Evolutionary conservation across 345 rosid genomes (phyloP), one percentile per base, ranked within the genome.

Genomic region (Isatis tinctoria): DNA sequence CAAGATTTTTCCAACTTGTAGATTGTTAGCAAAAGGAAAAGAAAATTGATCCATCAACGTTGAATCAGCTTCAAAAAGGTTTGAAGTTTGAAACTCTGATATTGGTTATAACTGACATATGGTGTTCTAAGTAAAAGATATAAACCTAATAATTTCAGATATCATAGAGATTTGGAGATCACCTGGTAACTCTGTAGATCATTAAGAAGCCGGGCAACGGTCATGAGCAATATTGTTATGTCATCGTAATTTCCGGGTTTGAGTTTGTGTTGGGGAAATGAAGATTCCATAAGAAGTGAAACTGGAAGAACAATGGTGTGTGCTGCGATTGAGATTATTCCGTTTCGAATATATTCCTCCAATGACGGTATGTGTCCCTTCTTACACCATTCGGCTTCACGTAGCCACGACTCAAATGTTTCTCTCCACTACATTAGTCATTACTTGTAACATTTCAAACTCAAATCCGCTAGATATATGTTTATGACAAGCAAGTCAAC

Each of bases 361-460:
- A 58, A 70, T 10, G 84, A 40, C 26, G 85, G 82, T 10, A 65
- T 48, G 20, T 27, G 27, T 39, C 79, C 80, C 17, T 62, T 82
- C 81, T 57, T 80, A 73, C 87, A 83, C 87, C 89, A 86, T 43
- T 69, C 61, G 1, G 96, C 82, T 83, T 90, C 96, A 41, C 30
- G 45, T 26, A 82, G 79, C 96, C 88, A 87, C 13, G 92, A 72
- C 33, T 41, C 82, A 76, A 90, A 90, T 65, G 92, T 82, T 66
- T 87, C 91, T 8, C 35, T 7, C 96, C 92, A 90, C 96, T 90
- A 24, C 74, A 64, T 51, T 24, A 39, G 9, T 40, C 64, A 57
- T 54, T 54, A 43, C 37, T 39, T 37, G 43, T 11, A 57, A 28
- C 58, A 54, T 30, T 26, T 27, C 28, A 54, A 54, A 28, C 17